These are phyloP conservation scores for Hordeum pubiflorum DNA, from an alignment of 202 grass and related monocot genomes.

Conservation along the genomic window DNA sequence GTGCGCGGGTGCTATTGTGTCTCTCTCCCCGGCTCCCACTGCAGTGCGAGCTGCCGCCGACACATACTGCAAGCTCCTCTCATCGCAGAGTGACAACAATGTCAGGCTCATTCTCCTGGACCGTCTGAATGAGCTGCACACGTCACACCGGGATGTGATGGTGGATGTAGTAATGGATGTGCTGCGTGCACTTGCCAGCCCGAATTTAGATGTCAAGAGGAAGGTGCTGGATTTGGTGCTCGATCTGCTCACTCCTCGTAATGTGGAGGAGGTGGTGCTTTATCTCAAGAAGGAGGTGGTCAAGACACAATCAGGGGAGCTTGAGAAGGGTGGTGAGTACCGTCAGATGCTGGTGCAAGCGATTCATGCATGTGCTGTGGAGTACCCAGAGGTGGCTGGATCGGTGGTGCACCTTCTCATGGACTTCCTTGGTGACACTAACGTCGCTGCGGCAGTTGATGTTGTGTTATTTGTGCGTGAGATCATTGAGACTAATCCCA, in stretches of 20 bases:
- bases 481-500: constrained; percentile 82
- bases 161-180: constrained; percentile 85
- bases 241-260: constrained; percentile 56
- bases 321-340: constrained; percentile 74
- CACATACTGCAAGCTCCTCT: constrained; percentile 71
- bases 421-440: constrained; percentile 88
- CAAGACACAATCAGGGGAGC: constrained; percentile 67
- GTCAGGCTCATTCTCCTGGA: constrained; percentile 89
- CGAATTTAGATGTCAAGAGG: constrained; percentile 72
- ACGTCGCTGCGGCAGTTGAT: constrained; percentile 73
- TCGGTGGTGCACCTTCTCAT: constrained; percentile 91
- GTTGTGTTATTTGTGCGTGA: constrained; percentile 78
- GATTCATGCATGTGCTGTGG: constrained; percentile 74
- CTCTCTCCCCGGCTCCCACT: constrained; percentile 68
- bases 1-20: constrained; percentile 58
- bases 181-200: constrained; percentile 62
- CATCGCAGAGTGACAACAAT: constrained; percentile 87
- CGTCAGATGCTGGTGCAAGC: constrained; percentile 83
- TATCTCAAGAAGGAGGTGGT: constrained; percentile 93
- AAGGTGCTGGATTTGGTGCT: constrained; percentile 91
- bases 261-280: constrained; percentile 83
- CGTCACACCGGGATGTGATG: constrained; percentile 65
- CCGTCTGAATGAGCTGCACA: constrained; percentile 60
- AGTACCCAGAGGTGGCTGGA: constrained; percentile 85
- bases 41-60: constrained; percentile 66